Evolutionary conservation across 192 early-diverging fungal genomes (phyloP), one percentile per base, ranked within the genome.

Genomic region (Podila clonocystis): DNA sequence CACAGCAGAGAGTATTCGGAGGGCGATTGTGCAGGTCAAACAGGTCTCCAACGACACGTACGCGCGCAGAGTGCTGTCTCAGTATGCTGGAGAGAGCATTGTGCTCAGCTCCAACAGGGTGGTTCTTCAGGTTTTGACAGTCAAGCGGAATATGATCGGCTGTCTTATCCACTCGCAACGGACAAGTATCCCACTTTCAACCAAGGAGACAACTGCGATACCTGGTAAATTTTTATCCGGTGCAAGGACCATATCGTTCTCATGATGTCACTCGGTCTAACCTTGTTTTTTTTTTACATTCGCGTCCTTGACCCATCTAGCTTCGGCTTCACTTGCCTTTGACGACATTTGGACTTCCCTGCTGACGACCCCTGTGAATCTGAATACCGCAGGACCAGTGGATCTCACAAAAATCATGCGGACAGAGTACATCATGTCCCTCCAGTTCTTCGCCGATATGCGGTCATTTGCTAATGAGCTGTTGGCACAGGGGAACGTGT

Each of bases 91-190:
- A 62, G 68, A 79, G 13, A 72, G 75, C 34, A 72, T 80, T 13
- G 83, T 88, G 1, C 57, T 91, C 7, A 88, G 87, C 66, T 86
- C 77, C 11, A 91, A 91, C 72, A 69, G 84, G 24, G 62, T 91
- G 11, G 72, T 89, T 4, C 69, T 85, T 31, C 85, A 85, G 17
- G 74, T 88, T 15, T 41, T 89, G 15, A 82, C 82, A 20, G 65
- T 91, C 30, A 71, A 88, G 62, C 78, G 87, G 31, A 91, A 89
- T 38, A 84, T 90, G 30, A 69, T 84, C 24, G 85, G 85, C 13
- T 83, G 90, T 48, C 74, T 86, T 11, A 68, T 88, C 33, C 58
- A 80, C 19, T 13, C 59, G 1, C 24, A 64, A 30, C 20, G 60
- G 12, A 17, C 59, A 61, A 26, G 62, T 34, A 6, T 58, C 24